Percentiles rank a stretch among this genome's conserved stretches.
Evolutionary conservation across 176 grass and related monocot genomes (phyloP).

Genomic region (Eleusine indica): DNA sequence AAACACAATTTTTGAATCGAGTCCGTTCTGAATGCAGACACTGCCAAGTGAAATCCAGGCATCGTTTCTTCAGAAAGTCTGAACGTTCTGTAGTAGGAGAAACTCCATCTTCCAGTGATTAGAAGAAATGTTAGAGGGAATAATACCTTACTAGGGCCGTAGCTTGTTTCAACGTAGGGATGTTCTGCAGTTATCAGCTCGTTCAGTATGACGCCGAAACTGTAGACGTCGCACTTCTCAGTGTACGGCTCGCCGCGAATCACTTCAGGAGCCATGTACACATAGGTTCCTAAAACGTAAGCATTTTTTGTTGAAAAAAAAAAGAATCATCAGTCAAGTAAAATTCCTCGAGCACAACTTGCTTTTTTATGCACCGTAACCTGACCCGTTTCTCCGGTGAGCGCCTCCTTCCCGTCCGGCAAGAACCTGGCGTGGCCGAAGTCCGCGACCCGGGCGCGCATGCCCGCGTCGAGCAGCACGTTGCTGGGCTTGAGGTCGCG

Average conservation of each 20-base stretch:
- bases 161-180: slow-evolving; percentile 54
- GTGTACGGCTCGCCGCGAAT: slow-evolving; percentile 67
- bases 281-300: slow-evolving; percentile 51
- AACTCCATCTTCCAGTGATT: background rate
- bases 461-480: slow-evolving; percentile 43
- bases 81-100: background rate
- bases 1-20: background rate
- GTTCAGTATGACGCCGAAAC: slow-evolving; percentile 64
- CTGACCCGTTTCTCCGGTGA: slow-evolving; percentile 58
- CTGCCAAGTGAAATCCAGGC: background rate
- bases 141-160: slow-evolving; percentile 52
- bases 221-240: slow-evolving; percentile 75
- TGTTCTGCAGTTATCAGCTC: slow-evolving; percentile 62
- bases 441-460: slow-evolving; percentile 51
- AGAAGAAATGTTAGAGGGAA: background rate
- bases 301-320: background rate
- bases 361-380: background rate
- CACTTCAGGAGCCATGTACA: slow-evolving; percentile 75
- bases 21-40: background rate
- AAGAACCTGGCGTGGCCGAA: slow-evolving; percentile 65
- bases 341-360: slow-evolving; percentile 18
- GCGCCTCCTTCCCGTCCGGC: slow-evolving; percentile 45
- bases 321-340: background rate
- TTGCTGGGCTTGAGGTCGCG: slow-evolving; percentile 76
- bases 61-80: background rate